Base-by-base conservation (phyloP, 305 asterid genomes). In the Fraxinus latifolia region DNA sequence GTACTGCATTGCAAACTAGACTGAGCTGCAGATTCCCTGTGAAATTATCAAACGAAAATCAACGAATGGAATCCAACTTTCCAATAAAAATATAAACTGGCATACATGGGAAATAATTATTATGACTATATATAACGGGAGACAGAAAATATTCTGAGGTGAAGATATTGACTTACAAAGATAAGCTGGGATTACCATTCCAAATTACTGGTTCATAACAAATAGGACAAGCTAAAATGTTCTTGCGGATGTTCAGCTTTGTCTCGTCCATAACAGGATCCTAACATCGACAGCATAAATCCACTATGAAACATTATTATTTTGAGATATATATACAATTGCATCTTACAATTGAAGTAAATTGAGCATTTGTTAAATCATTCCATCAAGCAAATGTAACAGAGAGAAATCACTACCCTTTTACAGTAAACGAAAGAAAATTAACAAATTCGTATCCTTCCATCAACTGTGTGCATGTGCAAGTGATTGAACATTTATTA, bases 151-250 rank as follows among this genome's bases (percentile, higher is more conserved):
- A 4, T 1, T 23, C 4, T 15, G 80, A 62, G 58, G 19, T 67
- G 68, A 62, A 78, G 53, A 74, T 25, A 29, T 5, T 77, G 82
- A 87, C 95, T 87, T 86, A 94, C 98, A 85, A 34, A 34, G 92
- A 87, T 79, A 86, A 81, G 72, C 85, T 76, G 2, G 88, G 68
- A 33, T 84, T 87, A 76, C 87, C 85, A 12, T 80, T 84, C 89
- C 87, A 88, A 81, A 80, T 77, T 76, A 93, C 77, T 33, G 85
- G 88, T 32, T 88, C 83, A 31, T 84, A 90, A 91, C 98, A 93
- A 87, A 94, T 91, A 27, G 98, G 95, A 84, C 98, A 94, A 67
- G 98, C 95, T 81, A 94, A 85, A 67, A 90, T 84, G 47, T 82
- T 87, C 80, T 87, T 85, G 83, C 87, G 88, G 76, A 79, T 78